Evolutionary conservation across 2,329 filamentous ascomycete genomes (phyloP).

Genomic region (Monilinia vaccinii-corymbosi): DNA sequence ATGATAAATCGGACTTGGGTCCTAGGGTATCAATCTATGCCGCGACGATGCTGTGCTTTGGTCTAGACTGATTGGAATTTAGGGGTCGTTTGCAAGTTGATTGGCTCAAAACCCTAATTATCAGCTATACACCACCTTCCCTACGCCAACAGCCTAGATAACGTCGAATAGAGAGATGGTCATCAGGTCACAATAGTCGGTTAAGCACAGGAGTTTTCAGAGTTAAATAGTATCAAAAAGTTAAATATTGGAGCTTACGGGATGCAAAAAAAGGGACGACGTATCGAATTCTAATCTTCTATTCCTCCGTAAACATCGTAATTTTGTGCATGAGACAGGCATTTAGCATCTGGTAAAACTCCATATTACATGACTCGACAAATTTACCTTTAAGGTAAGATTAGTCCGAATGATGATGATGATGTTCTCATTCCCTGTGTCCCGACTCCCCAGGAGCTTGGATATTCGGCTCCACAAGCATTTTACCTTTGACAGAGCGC

Average conservation of each 20-base stretch:
- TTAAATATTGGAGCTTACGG: not conserved
- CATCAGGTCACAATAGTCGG: not conserved
- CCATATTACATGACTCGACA: constrained; percentile 2
- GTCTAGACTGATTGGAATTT: not conserved
- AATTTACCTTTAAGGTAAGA: not conserved
- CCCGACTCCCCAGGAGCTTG: constrained; percentile 3
- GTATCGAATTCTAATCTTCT: not conserved
- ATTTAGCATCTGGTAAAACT: not conserved
- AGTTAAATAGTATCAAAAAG: not conserved
- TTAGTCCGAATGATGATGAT: not conserved
- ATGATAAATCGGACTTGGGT: not conserved
- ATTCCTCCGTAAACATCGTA: not conserved
- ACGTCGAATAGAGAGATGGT: not conserved
- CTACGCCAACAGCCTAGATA: not conserved
- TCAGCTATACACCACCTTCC: not conserved
- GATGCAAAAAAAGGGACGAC: not conserved
- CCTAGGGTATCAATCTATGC: too few species aligned
- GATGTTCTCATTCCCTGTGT: not conserved
- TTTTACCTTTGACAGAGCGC: constrained; percentile 2
- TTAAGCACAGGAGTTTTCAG: not conserved
- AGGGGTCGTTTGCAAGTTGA: not conserved
- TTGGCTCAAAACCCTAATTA: not conserved
- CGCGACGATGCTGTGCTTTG: not conserved
- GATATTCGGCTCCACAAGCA: constrained; percentile 1
- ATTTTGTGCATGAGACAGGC: not conserved